Evolutionary conservation across 192 early-diverging fungal genomes (phyloP).

Genomic region (Coemansia sp.): DNA sequence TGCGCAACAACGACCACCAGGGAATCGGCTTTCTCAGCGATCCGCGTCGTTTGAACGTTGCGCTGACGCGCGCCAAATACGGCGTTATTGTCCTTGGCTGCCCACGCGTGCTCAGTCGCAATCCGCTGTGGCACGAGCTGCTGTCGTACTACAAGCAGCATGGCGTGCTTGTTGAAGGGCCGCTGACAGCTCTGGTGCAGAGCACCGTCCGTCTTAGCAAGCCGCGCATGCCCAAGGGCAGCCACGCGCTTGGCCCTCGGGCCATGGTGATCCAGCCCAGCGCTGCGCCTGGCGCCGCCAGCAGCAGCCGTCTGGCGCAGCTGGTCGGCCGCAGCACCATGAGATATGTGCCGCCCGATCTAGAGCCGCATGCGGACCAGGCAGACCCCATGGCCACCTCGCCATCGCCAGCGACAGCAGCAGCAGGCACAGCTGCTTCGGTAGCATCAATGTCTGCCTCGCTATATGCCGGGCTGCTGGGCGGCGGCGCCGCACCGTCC

Average conservation of each 20-base stretch:
- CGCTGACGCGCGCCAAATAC: conserved; percentile 88
- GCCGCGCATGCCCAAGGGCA: conserved; percentile 57
- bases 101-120: conserved; percentile 89
- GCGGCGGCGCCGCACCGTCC: conserved; percentile 10
- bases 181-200: conserved; percentile 81
- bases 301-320: conserved; percentile 46
- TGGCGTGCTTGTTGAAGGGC: conserved; percentile 89
- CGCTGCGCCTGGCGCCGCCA: conserved; percentile 40
- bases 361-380: conserved; percentile 14
- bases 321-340: conserved; percentile 51
- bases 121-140: conserved; percentile 96
- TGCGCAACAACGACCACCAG: conserved; percentile 96
- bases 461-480: conserved; percentile 29
- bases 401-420: neutral
- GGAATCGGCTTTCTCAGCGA: conserved; percentile 94
- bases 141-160: conserved; percentile 90
- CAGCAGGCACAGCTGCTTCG: neutral
- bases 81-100: conserved; percentile 94
- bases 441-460: conserved; percentile 12
- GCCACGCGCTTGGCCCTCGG: conserved; percentile 30
- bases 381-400: neutral
- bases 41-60: conserved; percentile 88
- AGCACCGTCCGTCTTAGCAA: conserved; percentile 88
- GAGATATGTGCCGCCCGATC: conserved; percentile 52
- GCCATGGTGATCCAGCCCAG: conserved; percentile 34